A percentile compares a stretch with the other conserved stretches of the same genome.
Conservation (phyloP, 805 yeast species). For the Saccharomycopsis fermentans region DNA sequence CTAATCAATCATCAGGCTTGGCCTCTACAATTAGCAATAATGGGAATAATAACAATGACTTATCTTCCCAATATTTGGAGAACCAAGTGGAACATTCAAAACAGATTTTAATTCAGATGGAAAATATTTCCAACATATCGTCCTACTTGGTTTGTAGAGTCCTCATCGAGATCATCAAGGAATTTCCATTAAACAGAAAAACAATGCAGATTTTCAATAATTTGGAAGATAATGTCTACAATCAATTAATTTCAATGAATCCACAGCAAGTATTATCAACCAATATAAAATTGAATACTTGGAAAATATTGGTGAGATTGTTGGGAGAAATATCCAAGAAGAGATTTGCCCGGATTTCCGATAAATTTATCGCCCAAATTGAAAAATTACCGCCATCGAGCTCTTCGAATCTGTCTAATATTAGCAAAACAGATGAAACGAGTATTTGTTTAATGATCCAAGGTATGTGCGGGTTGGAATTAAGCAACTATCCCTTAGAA, state of each 20-base stretch:
- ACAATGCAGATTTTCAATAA: constrained; percentile 76
- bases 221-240: constrained; percentile 86
- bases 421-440: constrained; percentile 38
- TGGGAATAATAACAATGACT: constrained; percentile 2
- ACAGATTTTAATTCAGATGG: constrained; percentile 71
- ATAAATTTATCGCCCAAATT: constrained; percentile 83
- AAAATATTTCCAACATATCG: constrained; percentile 74
- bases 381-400: constrained; percentile 55
- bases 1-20: constrained; percentile 10
- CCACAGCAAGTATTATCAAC: constrained; percentile 59
- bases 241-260: constrained; percentile 80
- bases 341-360: constrained; percentile 80
- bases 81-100: constrained; percentile 35
- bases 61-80: constrained; percentile 14
- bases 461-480: constrained; percentile 80
- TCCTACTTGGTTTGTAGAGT: constrained; percentile 87
- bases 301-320: constrained; percentile 84
- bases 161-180: constrained; percentile 82
- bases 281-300: constrained; percentile 77
- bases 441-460: constrained; percentile 65
- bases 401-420: constrained; percentile 22
- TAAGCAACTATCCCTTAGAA: constrained; percentile 81
- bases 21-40: constrained; percentile 3
- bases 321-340: constrained; percentile 85
- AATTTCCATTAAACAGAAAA: constrained; percentile 61